Evolutionary conservation across 805 yeast genomes (phyloP).

Genomic region (Schizosaccharomyces lindneri): DNA sequence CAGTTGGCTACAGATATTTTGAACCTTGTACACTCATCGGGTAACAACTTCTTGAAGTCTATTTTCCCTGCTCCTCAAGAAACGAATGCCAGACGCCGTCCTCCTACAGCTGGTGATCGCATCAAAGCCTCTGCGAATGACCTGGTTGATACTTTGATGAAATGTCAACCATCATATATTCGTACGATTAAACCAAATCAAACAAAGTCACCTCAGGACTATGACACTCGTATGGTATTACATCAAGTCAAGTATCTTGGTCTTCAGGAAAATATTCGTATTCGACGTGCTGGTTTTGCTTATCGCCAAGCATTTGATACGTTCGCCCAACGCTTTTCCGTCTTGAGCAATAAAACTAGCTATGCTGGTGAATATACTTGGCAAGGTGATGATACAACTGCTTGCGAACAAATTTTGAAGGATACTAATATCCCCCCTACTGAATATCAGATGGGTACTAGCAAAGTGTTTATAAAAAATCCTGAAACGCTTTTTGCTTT

Average conservation of each 20-base stretch:
- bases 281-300: slow-evolving; percentile 96
- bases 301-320: slow-evolving; percentile 90
- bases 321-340: slow-evolving; percentile 79
- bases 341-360: slow-evolving; percentile 68
- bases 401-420: slow-evolving; percentile 26
- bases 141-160: slow-evolving; percentile 66
- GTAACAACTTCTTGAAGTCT: slow-evolving; percentile 32
- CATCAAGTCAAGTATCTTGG: slow-evolving; percentile 93
- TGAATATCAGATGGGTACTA: slow-evolving; percentile 78
- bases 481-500: slow-evolving; percentile 90
- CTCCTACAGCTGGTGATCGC: slow-evolving; percentile 90
- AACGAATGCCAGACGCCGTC: slow-evolving; percentile 49
- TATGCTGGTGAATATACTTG: slow-evolving; percentile 66
- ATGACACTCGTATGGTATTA: slow-evolving; percentile 65
- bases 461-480: slow-evolving; percentile 82
- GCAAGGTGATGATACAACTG: slow-evolving; percentile 33
- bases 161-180: slow-evolving; percentile 84
- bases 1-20: slow-evolving; percentile 70
- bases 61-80: slow-evolving; percentile 45
- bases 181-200: slow-evolving; percentile 96
- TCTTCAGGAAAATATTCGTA: slow-evolving; percentile 85
- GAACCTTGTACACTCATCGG: slow-evolving; percentile 49
- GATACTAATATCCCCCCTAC: slow-evolving; percentile 46
- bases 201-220: slow-evolving; percentile 70
- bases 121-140: slow-evolving; percentile 79